Conservation (phyloP, 2,329 filamentous ascomycete species). For the Fusarium nisikadoi region DNA sequence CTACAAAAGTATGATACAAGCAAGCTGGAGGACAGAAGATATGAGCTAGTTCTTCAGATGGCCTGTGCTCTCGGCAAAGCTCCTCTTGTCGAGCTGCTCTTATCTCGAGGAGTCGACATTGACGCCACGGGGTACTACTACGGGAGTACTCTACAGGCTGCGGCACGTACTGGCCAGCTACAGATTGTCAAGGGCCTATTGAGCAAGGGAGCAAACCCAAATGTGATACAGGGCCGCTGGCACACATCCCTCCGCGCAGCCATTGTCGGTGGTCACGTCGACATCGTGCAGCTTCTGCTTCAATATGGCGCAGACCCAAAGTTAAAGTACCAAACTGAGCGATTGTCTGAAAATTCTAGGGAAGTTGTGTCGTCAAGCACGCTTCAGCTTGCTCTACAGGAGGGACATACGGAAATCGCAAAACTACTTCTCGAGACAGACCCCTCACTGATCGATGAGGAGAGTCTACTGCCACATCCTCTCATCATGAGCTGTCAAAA, state of each 20-base stretch:
- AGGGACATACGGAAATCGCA: neutral
- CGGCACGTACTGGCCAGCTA: slow-evolving; percentile 2
- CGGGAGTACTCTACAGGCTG: slow-evolving; percentile 17
- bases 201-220: neutral
- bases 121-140: slow-evolving; percentile 18
- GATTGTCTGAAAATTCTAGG: too few relatives aligned
- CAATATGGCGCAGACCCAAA: neutral
- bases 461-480: neutral
- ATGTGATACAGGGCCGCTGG: slow-evolving; percentile 9
- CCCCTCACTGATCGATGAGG: neutral
- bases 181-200: neutral
- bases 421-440: neutral
- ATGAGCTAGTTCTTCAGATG: slow-evolving; percentile 11
- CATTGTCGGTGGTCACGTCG: neutral
- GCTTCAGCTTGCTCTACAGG: neutral
- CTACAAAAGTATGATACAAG: neutral
- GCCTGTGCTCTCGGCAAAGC: neutral
- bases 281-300: slow-evolving; percentile 1
- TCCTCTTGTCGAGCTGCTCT: neutral
- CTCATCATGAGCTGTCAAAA: neutral
- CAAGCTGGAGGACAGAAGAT: neutral
- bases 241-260: slow-evolving; percentile 9
- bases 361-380: neutral
- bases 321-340: neutral
- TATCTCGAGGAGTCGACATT: slow-evolving; percentile 5